Evolutionary conservation across 1,284 basidiomycete genomes (phyloP), one percentile per base, ranked within the genome.

Genomic region (Stygiomarasmius scandens): DNA sequence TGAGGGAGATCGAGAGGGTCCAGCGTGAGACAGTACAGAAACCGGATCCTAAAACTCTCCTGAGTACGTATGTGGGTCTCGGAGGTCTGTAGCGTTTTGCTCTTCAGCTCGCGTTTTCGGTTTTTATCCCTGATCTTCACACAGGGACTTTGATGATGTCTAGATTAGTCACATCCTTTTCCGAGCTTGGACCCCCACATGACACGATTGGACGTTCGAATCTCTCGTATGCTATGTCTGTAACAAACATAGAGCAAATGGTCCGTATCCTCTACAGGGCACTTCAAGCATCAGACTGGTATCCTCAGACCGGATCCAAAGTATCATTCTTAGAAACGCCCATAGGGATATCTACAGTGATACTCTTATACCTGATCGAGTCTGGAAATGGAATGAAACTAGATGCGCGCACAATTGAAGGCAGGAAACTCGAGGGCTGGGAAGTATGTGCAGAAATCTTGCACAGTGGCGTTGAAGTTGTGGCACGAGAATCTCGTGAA

Each of bases 261-360:
- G 49, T 57, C 9, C 32, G 49, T 4, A 52, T 20, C 24, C 23
- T 52, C n/a, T 44, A 29, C 16, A 5, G 24, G 12, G 24, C 3
- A 6, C 48, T 52, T 12, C 14, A 29, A 9, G 25, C 32, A 11
- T 25, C 50, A 29, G 24, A 36, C 22, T 57, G 55, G 55, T 34
- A 24, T 5, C 55, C 55, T 25, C 51, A 52, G n/a, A 47, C 34
- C 50, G 61, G 60, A 38, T 61, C 63, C 8, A 67, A 66, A 59
- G 54, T 65, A 19, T 74, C 76, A 1, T 79, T 76, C 60, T 63
- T 78, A 32, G 77, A 76, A 59, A 77, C 74, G 3, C 66, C 64
- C 9, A 59, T 76, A 25, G 77, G 77, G 2, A 61, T 73, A 14
- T 72, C 73, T 2, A 69, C 70, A 6, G 66, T 78, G 16, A 59